Percentiles rank a stretch among this genome's conserved stretches.
phyloP scores from a whole-genome alignment of 805 yeast genomes.

The Candida coquimbonensis region DNA sequence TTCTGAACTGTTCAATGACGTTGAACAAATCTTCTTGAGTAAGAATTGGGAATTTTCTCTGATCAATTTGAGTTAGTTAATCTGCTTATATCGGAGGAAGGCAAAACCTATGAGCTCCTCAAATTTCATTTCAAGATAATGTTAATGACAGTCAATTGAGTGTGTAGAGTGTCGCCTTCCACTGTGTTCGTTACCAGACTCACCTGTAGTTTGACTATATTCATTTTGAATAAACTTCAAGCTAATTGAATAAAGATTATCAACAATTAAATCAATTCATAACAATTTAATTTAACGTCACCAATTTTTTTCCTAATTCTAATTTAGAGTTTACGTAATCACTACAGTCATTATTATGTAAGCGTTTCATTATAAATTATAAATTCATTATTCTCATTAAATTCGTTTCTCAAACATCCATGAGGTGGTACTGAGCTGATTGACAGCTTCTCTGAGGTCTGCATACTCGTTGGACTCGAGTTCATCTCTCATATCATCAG shows the following conservation, averaged over 20 bases:
- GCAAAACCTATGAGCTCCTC: not conserved
- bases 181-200: constrained; percentile 17
- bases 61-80: constrained; percentile 5
- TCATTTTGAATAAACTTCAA: constrained; percentile 35
- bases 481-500: not conserved
- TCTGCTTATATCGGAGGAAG: constrained; percentile 1
- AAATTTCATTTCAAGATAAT: not conserved
- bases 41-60: constrained; percentile 81
- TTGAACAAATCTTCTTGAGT: constrained; percentile 81
- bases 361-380: too few species aligned
- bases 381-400: not conserved
- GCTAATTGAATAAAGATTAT: not conserved
- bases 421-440: not conserved
- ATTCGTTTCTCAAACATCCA: constrained; percentile 4
- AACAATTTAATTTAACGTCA: too few species aligned
- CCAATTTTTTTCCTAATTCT: too few species aligned
- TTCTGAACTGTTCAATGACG: constrained; percentile 80
- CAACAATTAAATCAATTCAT: too few species aligned
- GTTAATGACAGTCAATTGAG: not conserved
- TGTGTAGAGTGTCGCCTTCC: too few species aligned
- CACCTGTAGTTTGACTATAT: constrained; percentile 57
- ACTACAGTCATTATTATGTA: too few species aligned
- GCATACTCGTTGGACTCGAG: not conserved
- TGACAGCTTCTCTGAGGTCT: constrained; percentile 4
- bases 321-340: too few species aligned